Conservation (phyloP, 805 yeast genomes). For the Yamadazyma nakazawae region DNA sequence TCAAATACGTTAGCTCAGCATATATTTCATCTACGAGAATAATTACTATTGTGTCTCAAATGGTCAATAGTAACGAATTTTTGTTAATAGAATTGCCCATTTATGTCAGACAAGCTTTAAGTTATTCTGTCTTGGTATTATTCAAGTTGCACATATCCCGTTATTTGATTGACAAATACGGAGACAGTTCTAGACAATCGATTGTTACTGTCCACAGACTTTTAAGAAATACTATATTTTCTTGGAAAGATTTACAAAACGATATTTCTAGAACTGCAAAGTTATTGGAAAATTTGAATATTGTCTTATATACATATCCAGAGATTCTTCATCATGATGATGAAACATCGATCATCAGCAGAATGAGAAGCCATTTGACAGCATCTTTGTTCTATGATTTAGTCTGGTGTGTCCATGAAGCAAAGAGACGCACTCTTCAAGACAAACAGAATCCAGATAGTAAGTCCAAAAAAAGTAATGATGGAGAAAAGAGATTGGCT, state of each 20-base stretch:
- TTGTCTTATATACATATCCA: conserved; percentile 83
- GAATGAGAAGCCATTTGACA: conserved; percentile 90
- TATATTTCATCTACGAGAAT: conserved; percentile 78
- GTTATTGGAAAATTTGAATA: conserved; percentile 82
- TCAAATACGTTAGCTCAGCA: conserved; percentile 77
- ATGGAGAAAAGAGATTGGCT: conserved; percentile 39
- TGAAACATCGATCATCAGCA: conserved; percentile 60
- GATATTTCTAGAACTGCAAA: conserved; percentile 91
- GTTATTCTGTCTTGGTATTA: conserved; percentile 72
- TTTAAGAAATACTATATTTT: conserved; percentile 80
- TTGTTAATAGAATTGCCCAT: conserved; percentile 83
- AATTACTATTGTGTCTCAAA: conserved; percentile 69
- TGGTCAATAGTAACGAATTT: conserved; percentile 53
- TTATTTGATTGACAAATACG: conserved; percentile 63
- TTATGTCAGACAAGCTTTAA: conserved; percentile 80
- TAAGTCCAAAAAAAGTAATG: conserved; percentile 8
- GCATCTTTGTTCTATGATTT: conserved; percentile 89
- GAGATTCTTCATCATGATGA: conserved; percentile 63
- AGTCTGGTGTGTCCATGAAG: conserved; percentile 94
- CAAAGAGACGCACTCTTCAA: conserved; percentile 60
- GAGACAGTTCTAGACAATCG: conserved; percentile 87
- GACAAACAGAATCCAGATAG: conserved; percentile 23
- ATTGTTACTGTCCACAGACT: conserved; percentile 90
- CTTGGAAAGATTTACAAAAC: conserved; percentile 88
- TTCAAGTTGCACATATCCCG: conserved; percentile 83